phyloP scores from a whole-genome alignment of 2,329 filamentous ascomycete genomes.

The Aureobasidium lini region DNA sequence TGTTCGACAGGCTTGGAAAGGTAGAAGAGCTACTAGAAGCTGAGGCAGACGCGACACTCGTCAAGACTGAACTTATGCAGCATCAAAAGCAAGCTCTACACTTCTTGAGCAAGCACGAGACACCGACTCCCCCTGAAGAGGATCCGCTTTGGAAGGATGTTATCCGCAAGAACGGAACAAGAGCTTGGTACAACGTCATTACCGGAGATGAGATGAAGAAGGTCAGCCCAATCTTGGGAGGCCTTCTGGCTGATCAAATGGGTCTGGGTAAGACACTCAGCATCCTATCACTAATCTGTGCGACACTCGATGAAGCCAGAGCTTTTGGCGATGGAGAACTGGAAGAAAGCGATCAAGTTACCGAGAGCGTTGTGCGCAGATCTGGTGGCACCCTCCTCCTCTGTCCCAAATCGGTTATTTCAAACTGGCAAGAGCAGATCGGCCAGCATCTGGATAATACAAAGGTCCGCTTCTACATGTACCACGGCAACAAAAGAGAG shows the following conservation, averaged over 20 bases:
- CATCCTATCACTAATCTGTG: slow-evolving; percentile 68
- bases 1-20: slow-evolving; percentile 78
- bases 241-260: slow-evolving; percentile 46
- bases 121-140: slow-evolving; percentile 31
- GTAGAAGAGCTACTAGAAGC: slow-evolving; percentile 68
- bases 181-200: slow-evolving; percentile 73
- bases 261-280: slow-evolving; percentile 56
- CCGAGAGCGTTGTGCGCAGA: slow-evolving; percentile 51
- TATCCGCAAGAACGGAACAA: slow-evolving; percentile 48
- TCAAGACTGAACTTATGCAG: slow-evolving; percentile 60
- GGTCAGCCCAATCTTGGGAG: slow-evolving; percentile 33
- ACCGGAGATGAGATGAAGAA: slow-evolving; percentile 54
- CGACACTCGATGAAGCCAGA: slow-evolving; percentile 54
- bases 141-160: slow-evolving; percentile 63
- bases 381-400: slow-evolving; percentile 76
- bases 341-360: slow-evolving; percentile 25
- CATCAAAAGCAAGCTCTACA: slow-evolving; percentile 87
- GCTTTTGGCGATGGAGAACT: slow-evolving; percentile 51
- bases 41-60: slow-evolving; percentile 55
- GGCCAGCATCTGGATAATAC: slow-evolving; percentile 65
- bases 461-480: slow-evolving; percentile 67
- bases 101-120: slow-evolving; percentile 78
- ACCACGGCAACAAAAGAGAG: slow-evolving; percentile 73
- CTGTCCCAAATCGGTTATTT: slow-evolving; percentile 81
- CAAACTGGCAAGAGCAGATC: slow-evolving; percentile 93